These are phyloP conservation scores for Auricularia sp. DNA, from an alignment of 768 basidiomycete genomes.

Conservation along the genomic window DNA sequence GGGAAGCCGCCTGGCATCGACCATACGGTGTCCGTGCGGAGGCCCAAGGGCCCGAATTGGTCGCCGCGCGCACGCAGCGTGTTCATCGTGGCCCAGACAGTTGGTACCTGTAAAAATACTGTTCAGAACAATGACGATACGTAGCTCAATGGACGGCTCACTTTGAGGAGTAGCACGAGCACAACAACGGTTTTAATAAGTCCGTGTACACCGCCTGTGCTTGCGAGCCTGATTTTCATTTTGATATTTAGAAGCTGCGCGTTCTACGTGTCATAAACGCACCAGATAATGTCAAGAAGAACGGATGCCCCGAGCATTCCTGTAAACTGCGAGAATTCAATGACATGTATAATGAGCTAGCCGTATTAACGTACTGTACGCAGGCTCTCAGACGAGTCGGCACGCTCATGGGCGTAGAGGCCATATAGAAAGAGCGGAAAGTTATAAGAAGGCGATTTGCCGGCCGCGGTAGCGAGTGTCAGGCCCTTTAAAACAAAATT, in stretches of 20 bases:
- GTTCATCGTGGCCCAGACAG: constrained; percentile 40
- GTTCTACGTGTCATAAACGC: constrained; percentile 2
- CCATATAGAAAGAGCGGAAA: constrained; percentile 79
- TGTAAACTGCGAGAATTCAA: constrained; percentile 41
- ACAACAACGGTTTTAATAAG: constrained; percentile 48
- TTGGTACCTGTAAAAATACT: constrained; percentile 40
- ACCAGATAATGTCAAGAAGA: constrained; percentile 64
- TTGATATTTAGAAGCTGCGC: neutral
- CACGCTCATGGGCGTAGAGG: constrained; percentile 57
- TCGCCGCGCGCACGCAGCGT: constrained; percentile 49
- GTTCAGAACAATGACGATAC: neutral
- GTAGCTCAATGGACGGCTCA: constrained; percentile 13
- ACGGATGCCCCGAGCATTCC: constrained; percentile 50
- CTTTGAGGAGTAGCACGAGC: constrained; percentile 51
- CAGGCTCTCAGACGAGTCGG: constrained; percentile 53
- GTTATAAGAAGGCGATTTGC: constrained; percentile 59
- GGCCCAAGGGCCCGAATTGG: constrained; percentile 25
- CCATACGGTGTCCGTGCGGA: constrained; percentile 1
- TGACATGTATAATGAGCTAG: neutral
- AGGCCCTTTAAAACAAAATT: constrained; percentile 35
- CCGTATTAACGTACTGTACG: constrained; percentile 38
- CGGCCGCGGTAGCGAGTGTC: constrained; percentile 46
- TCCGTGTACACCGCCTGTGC: constrained; percentile 40
- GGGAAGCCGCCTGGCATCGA: constrained; percentile 1
- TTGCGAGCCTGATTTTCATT: constrained; percentile 23